Conservation (phyloP, 139 green algal species). For the Picochlorum sp. region DNA sequence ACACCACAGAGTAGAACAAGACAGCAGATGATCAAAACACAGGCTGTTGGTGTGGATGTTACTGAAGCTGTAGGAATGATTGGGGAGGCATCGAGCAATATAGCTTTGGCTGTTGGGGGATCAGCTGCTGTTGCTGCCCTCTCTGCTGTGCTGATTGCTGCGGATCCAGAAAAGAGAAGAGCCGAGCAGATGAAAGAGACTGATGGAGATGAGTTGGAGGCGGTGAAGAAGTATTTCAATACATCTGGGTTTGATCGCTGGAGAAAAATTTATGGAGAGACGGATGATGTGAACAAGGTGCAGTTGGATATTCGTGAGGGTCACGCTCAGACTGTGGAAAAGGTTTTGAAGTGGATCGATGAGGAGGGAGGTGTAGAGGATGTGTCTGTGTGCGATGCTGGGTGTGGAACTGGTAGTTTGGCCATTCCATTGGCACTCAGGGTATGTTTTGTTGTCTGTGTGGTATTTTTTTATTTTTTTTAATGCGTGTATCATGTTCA, state of each 20-base stretch:
- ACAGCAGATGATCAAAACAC: no score
- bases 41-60: constrained; percentile 7
- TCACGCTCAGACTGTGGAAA: constrained; percentile 95
- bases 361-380: constrained; percentile 70
- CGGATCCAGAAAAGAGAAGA: constrained; percentile 71
- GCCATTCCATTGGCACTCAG: constrained; percentile 71
- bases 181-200: constrained; percentile 60
- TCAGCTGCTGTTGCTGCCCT: constrained; percentile 61
- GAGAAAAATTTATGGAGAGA: constrained; percentile 98
- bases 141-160: constrained; percentile 53
- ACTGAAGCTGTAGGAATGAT: constrained; percentile 7
- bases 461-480: not conserved
- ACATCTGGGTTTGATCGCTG: constrained; percentile 87
- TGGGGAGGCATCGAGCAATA: constrained; percentile 5
- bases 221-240: constrained; percentile 97
- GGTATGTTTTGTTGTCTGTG: not conserved
- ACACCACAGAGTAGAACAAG: no score
- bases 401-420: constrained; percentile 87
- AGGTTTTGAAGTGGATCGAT: constrained; percentile 84
- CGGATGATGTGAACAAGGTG: constrained; percentile 98
- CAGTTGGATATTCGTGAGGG: constrained; percentile 92
- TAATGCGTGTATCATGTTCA: no score
- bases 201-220: constrained; percentile 83
- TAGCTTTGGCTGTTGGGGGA: constrained; percentile 48
- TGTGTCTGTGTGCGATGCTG: constrained; percentile 74